Evolutionary conservation across 2,329 filamentous ascomycete genomes (phyloP).

Genomic region (Alternaria brassicicola): DNA sequence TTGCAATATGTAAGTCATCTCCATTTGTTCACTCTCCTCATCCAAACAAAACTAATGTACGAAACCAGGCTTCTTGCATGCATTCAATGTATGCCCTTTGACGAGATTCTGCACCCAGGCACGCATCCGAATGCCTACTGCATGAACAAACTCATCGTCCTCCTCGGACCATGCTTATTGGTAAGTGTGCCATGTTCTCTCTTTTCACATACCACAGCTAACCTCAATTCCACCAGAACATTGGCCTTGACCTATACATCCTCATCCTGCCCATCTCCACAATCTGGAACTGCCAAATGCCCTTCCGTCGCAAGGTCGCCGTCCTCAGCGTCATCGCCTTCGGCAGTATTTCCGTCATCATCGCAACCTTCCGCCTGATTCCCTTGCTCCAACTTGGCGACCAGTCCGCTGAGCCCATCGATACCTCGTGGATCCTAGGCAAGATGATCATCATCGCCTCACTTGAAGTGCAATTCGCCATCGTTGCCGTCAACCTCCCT

Average conservation of each 20-base stretch:
- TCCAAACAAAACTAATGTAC: neutral
- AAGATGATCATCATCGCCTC: conserved; percentile 43
- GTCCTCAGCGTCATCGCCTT: conserved; percentile 35
- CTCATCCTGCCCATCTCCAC: conserved; percentile 30
- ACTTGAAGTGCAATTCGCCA: conserved; percentile 41
- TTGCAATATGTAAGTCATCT: conserved; percentile 27
- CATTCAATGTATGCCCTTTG: conserved; percentile 42
- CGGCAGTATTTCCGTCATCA: conserved; percentile 37
- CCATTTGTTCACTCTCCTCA: neutral
- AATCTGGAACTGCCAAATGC: conserved; percentile 27
- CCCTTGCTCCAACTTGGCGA: conserved; percentile 27
- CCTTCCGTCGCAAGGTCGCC: conserved; percentile 23
- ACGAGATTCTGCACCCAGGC: conserved; percentile 36
- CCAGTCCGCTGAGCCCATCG: conserved; percentile 19
- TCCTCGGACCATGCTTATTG: conserved; percentile 35
- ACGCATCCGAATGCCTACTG: conserved; percentile 31
- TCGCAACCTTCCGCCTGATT: conserved; percentile 26
- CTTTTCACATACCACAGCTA: neutral
- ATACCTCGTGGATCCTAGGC: conserved; percentile 39
- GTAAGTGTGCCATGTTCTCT: conserved; percentile 9
- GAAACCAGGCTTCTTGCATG: conserved; percentile 28
- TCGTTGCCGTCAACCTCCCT: conserved; percentile 44
- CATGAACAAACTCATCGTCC: conserved; percentile 33
- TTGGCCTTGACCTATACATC: conserved; percentile 28
- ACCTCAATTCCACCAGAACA: conserved; percentile 19